Base-by-base conservation (phyloP, 2,329 filamentous ascomycete species). In the Penicillium sp. region DNA sequence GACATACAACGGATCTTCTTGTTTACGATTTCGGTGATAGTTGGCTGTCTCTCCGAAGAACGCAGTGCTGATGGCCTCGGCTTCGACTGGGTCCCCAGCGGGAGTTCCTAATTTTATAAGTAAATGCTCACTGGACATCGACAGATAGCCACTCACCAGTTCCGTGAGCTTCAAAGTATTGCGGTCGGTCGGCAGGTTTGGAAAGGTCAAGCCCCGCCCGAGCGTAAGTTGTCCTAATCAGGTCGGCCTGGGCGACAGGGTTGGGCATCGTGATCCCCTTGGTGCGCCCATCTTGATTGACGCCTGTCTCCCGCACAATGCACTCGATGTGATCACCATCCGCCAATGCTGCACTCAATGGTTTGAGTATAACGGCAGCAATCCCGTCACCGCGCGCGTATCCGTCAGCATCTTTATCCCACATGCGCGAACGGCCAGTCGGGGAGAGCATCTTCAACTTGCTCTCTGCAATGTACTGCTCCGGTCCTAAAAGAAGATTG, bases 341-440 rank as follows among this genome's bases (percentile, higher is more conserved):
- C 0, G 50, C 62, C 3, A 83, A 47, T 0, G 81, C 81, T 1
- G 70, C 61, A 4, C 60, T 64, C 1, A 83, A 58, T 1, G 61
- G 67, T 59, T 83, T 83, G 0, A 84, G 54, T 0, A 82, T 63
- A 0, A 83, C 54, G 0, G 69, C 65, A 0, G 73, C 73, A 10
- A 80, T 62, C 0, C 79, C 80, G 43, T 83, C 81, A 10, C 76
- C 78, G 0, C 79, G 72, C 25, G 69, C 77, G 60, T 72, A 79
- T 7, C 77, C 79, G 54, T 79, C 65, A 0, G 76, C 79, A 2
- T 60, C 61, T 2, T 59, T 64, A 53, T 76, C 73, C 65, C 70
- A 77, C 64, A 72, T 77, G 41, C 73, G 75, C 12, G 75, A 81
- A 31, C 75, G 71, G 1, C 79, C 79, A 0, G 74, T 73, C 27